These are phyloP conservation scores for Croton laevigatus DNA, from an alignment of 441 rosid species.

Conservation along the genomic window DNA sequence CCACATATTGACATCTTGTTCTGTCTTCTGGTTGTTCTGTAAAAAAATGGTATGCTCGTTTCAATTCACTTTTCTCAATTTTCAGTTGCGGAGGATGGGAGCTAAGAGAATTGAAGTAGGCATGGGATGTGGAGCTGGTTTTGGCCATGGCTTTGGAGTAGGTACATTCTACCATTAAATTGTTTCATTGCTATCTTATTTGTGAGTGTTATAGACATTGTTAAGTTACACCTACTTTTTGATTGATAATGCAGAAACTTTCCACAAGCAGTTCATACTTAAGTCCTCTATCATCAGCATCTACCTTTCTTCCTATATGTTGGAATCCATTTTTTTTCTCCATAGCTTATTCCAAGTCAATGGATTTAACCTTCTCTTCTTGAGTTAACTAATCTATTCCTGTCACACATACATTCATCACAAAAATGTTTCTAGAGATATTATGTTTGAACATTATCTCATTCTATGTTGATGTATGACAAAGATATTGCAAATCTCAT, in stretches of 20 bases:
- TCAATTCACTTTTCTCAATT: slow-evolving; percentile 18
- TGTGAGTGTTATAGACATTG: neutral
- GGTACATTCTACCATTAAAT: slow-evolving; percentile 41
- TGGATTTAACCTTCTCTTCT: neutral
- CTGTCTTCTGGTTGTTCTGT: slow-evolving; percentile 4
- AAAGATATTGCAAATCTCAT: neutral
- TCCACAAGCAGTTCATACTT: neutral
- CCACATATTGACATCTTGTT: neutral
- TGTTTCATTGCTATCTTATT: neutral
- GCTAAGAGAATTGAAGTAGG: slow-evolving; percentile 75
- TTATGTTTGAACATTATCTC: neutral
- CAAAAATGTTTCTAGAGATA: neutral
- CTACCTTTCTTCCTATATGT: neutral
- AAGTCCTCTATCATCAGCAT: neutral
- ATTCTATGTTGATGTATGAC: neutral
- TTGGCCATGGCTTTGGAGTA: slow-evolving; percentile 92
- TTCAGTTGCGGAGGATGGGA: slow-evolving; percentile 73
- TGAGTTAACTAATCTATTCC: neutral
- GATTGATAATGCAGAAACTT: neutral
- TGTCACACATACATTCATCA: neutral
- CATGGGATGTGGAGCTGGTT: slow-evolving; percentile 89
- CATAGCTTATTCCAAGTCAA: neutral
- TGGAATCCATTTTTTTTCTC: neutral
- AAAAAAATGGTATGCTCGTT: slow-evolving; percentile 3
- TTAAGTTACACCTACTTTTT: neutral